A percentile compares a stretch with the other conserved stretches of the same genome.
Conservation (phyloP, 2,329 filamentous ascomycete species). For the Aspergillus transmontanensis region DNA sequence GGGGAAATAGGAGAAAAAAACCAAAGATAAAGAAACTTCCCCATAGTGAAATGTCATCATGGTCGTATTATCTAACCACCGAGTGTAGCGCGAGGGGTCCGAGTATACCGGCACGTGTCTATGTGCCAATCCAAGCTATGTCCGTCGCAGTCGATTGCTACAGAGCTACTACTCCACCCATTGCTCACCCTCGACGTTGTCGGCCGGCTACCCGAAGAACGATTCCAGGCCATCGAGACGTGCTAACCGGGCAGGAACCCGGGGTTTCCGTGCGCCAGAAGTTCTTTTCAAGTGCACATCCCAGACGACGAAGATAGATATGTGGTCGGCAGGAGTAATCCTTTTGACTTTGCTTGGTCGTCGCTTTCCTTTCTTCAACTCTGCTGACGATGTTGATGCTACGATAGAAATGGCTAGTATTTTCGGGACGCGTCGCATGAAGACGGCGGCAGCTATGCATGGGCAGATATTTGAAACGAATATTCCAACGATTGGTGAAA, state of each 20-base stretch:
- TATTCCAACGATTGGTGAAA: conserved; percentile 84
- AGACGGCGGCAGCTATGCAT: conserved; percentile 76
- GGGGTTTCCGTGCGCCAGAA: conserved; percentile 94
- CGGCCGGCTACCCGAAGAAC: conserved; percentile 79
- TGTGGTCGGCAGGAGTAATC: conserved; percentile 98
- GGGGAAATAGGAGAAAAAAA: not conserved
- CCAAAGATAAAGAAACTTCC: not conserved
- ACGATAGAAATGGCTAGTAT: conserved; percentile 97
- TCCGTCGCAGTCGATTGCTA: conserved; percentile 61
- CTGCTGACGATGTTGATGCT: conserved; percentile 94
- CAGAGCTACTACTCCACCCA: conserved; percentile 63
- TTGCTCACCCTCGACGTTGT: conserved; percentile 44
- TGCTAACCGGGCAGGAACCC: conserved; percentile 90
- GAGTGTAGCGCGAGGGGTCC: conserved; percentile 58
- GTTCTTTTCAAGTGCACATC: conserved; percentile 96
- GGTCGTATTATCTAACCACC: conserved; percentile 6
- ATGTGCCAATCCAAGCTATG: conserved; percentile 68
- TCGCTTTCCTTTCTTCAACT: conserved; percentile 98
- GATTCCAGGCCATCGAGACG: conserved; percentile 85
- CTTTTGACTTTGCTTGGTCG: conserved; percentile 90
- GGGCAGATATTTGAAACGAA: conserved; percentile 91
- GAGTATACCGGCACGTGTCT: conserved; percentile 61
- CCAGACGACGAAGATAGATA: conserved; percentile 90
- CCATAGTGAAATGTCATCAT: not conserved
- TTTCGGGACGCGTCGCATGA: conserved; percentile 85